Conservation (phyloP, 495 filamentous ascomycete genomes). For the Cladorrhinum samala region DNA sequence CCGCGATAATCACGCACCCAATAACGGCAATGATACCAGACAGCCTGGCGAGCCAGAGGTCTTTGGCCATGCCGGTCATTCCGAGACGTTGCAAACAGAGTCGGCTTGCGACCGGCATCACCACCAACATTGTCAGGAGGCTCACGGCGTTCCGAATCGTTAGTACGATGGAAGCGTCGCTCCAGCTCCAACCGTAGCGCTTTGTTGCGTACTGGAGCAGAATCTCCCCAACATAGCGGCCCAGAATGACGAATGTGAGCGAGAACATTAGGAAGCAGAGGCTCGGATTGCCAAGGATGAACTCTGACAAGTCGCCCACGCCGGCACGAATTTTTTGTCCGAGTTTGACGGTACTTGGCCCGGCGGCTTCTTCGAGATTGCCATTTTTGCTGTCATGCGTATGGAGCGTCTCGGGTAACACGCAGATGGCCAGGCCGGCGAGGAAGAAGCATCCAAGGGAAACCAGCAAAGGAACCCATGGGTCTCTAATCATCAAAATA, state of each 20-base stretch:
- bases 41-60: constrained; percentile 21
- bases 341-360: background rate
- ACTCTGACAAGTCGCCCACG: constrained; percentile 16
- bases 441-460: constrained; percentile 11
- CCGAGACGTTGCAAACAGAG: constrained; percentile 15
- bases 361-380: constrained; percentile 3
- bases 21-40: constrained; percentile 13
- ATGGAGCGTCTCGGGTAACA: constrained; percentile 27
- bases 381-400: constrained; percentile 14
- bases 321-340: constrained; percentile 10
- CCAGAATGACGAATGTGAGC: constrained; percentile 20
- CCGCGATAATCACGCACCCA: constrained; percentile 18
- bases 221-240: constrained; percentile 22
- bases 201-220: constrained; percentile 30
- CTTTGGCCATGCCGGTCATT: constrained; percentile 20
- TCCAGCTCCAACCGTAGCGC: constrained; percentile 29
- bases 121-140: constrained; percentile 18
- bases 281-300: constrained; percentile 19
- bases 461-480: constrained; percentile 22
- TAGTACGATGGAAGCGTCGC: constrained; percentile 21
- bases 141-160: constrained; percentile 21
- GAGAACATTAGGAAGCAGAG: constrained; percentile 22
- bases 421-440: background rate
- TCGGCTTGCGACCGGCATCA: constrained; percentile 23
- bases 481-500: constrained; percentile 16